These are phyloP conservation scores for Microbotryum lychnidis-dioicae DNA, from an alignment of 1,284 basidiomycete genomes.

Conservation along the genomic window DNA sequence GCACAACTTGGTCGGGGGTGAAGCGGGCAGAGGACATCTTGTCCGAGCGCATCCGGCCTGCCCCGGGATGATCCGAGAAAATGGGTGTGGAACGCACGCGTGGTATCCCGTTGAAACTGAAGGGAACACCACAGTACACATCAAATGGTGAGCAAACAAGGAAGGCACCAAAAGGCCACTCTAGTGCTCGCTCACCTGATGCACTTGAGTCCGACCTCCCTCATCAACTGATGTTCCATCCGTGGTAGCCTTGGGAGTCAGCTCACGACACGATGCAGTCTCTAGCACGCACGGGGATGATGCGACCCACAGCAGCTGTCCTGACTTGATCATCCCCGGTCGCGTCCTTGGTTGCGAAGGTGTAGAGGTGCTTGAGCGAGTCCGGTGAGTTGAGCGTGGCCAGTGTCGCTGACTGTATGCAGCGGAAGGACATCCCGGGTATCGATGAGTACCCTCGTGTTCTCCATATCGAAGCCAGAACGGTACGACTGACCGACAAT, in stretches of 20 bases:
- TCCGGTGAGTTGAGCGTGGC: constrained; percentile 75
- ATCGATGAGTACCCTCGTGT: too few species aligned
- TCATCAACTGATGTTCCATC: constrained; percentile 51
- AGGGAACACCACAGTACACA: too few species aligned
- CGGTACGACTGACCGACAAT: constrained; percentile 52
- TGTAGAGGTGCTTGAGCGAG: constrained; percentile 67
- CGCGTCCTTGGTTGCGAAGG: constrained; percentile 54
- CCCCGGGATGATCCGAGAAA: neutral
- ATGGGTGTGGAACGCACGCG: constrained; percentile 13
- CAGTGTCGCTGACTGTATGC: constrained; percentile 44
- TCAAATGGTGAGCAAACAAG: neutral
- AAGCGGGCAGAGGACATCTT: too few species aligned
- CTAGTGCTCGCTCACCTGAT: constrained; percentile 69
- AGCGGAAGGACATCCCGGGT: neutral
- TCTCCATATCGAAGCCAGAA: neutral
- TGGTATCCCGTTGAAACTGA: constrained; percentile 31
- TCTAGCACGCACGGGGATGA: too few species aligned
- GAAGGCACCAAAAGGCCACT: too few species aligned
- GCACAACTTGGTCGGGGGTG: constrained; percentile 1
- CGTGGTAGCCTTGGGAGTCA: too few species aligned
- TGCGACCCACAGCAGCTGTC: neutral
- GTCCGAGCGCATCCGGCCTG: too few species aligned
- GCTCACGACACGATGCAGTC: too few species aligned
- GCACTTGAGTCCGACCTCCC: constrained; percentile 88
- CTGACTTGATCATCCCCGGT: constrained; percentile 49